phyloP scores from a whole-genome alignment of 495 filamentous ascomycete genomes.

The Penicillium nucicola region DNA sequence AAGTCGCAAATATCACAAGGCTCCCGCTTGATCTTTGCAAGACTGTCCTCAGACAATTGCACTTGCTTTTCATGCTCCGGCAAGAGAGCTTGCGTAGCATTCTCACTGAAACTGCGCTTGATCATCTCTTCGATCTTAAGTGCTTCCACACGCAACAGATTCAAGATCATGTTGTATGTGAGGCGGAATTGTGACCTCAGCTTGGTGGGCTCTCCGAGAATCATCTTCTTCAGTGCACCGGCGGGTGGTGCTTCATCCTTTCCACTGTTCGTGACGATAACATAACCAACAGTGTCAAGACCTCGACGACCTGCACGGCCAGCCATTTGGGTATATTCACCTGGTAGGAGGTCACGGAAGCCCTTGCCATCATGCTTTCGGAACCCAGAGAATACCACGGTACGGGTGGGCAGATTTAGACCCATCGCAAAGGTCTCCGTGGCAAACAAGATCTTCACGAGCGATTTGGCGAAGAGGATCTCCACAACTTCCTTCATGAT shows the following conservation, averaged over 20 bases:
- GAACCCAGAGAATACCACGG: slow-evolving; percentile 96
- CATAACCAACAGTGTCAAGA: slow-evolving; percentile 85
- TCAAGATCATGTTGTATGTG: slow-evolving; percentile 99
- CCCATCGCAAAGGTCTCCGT: slow-evolving; percentile 99
- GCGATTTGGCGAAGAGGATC: slow-evolving; percentile 88
- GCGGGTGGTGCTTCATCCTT: slow-evolving; percentile 86
- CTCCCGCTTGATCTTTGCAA: slow-evolving; percentile 85
- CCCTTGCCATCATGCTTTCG: slow-evolving; percentile 90
- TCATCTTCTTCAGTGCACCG: slow-evolving; percentile 81
- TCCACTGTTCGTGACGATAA: slow-evolving; percentile 84
- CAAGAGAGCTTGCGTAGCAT: slow-evolving; percentile 93
- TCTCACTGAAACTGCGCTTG: slow-evolving; percentile 97
- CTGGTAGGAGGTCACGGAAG: slow-evolving; percentile 88
- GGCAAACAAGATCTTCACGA: slow-evolving; percentile 95
- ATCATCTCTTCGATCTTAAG: slow-evolving; percentile 99
- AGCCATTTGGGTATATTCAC: slow-evolving; percentile 99
- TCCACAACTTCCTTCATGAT: slow-evolving; percentile 99
- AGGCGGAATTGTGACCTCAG: slow-evolving; percentile 92
- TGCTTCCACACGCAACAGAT: slow-evolving; percentile 90
- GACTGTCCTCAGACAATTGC: slow-evolving; percentile 85
- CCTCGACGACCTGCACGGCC: slow-evolving; percentile 91
- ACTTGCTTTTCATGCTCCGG: slow-evolving; percentile 94
- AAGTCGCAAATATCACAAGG: slow-evolving; percentile 77
- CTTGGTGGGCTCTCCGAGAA: slow-evolving; percentile 92
- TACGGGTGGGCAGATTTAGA: slow-evolving; percentile 89